phyloP scores from a whole-genome alignment of 2,329 filamentous ascomycete species.

The Tolypocladium nubicola region DNA sequence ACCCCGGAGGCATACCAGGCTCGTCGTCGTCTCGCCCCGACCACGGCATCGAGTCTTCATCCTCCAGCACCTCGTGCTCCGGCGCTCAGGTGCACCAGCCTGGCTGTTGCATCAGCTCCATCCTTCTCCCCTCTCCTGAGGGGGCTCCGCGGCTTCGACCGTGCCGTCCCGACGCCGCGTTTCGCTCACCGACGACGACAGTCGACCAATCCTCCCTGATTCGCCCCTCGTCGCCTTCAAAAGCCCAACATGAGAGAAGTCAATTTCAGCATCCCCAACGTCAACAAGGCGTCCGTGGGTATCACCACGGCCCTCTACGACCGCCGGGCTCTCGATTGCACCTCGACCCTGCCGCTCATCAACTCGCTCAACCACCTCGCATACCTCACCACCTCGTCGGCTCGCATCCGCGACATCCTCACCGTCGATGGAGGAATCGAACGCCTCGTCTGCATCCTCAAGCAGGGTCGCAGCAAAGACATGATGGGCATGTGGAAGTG shows the following conservation, averaged over 20 bases:
- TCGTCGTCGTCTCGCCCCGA: not conserved
- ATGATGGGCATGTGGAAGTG: constrained; percentile 99
- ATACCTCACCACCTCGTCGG: constrained; percentile 95
- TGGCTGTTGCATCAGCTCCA: not conserved
- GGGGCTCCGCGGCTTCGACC: not conserved
- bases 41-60: not conserved
- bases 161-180: not conserved
- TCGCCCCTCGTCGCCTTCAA: not conserved
- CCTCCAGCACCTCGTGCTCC: not conserved
- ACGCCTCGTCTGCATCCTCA: constrained; percentile 91
- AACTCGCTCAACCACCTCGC: constrained; percentile 98
- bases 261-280: constrained; percentile 98
- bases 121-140: not conserved
- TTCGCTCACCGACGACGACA: not conserved
- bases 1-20: constrained; percentile 1
- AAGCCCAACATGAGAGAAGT: constrained; percentile 84
- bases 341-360: constrained; percentile 92
- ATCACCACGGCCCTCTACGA: constrained; percentile 98
- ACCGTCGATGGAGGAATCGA: constrained; percentile 98
- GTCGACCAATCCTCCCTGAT: not conserved
- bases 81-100: not conserved
- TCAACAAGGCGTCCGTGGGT: constrained; percentile 98
- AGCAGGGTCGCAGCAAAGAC: constrained; percentile 92
- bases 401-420: constrained; percentile 92
- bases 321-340: constrained; percentile 93